Percentiles rank a stretch among this genome's conserved stretches.
phyloP scores from a whole-genome alignment of 169 alveolate species.

The Amoebophrya sp. region DNA sequence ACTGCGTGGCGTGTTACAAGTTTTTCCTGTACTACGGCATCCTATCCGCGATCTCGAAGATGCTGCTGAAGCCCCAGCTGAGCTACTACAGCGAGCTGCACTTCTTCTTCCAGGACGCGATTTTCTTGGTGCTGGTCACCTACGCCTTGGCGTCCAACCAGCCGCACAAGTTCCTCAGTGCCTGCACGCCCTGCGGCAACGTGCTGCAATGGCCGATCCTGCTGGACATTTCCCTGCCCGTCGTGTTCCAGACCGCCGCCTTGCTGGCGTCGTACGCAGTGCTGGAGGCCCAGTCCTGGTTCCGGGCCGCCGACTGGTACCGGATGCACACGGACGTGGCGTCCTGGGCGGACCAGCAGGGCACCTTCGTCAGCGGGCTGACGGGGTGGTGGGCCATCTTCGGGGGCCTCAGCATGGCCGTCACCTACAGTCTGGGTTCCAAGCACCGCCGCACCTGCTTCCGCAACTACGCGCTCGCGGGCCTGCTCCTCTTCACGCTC shows the following conservation, averaged over 20 bases:
- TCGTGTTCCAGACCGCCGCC: neutral
- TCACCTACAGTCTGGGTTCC: neutral
- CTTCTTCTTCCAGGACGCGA: neutral
- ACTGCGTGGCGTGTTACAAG: constrained; percentile 71
- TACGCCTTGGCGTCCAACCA: neutral
- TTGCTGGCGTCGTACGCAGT: neutral
- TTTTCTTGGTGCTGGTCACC: neutral
- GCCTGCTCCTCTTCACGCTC: neutral
- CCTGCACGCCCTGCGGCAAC: neutral
- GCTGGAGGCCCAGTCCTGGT: neutral
- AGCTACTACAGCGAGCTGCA: neutral
- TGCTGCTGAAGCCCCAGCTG: neutral
- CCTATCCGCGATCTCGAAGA: neutral
- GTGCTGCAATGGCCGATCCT: neutral
- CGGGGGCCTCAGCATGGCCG: neutral
- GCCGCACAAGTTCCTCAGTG: neutral
- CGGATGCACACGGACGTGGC: neutral
- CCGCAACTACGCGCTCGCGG: neutral
- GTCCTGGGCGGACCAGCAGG: neutral
- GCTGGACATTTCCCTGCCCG: neutral
- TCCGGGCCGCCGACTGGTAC: neutral
- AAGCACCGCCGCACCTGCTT: neutral
- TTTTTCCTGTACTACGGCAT: constrained; percentile 67
- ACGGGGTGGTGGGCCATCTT: neutral
- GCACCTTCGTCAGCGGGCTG: neutral